Conservation (phyloP, 116 monocot genomes). For the Trichopus zeylanicus region DNA sequence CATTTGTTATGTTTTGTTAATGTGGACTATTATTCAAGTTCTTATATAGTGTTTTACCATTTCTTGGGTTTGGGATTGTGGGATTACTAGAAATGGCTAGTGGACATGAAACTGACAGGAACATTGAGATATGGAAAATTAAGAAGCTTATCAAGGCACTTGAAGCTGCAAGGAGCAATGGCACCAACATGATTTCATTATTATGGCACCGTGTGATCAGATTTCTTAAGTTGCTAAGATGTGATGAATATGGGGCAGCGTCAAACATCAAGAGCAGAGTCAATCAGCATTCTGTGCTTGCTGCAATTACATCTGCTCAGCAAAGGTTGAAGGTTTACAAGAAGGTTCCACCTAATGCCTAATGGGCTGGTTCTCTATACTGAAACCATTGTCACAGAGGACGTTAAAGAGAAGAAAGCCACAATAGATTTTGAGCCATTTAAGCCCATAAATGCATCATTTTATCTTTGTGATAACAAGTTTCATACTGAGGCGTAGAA, state of each 20-base stretch:
- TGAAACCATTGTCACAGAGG: constrained; percentile 7
- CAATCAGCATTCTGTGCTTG: constrained; percentile 8
- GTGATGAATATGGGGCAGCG: constrained; percentile 12
- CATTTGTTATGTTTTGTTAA: too few species aligned
- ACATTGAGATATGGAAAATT: too few species aligned
- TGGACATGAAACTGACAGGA: too few species aligned
- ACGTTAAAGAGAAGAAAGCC: constrained; percentile 10
- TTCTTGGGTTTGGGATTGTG: too few species aligned
- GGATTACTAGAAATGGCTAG: too few species aligned
- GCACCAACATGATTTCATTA: constrained; percentile 8
- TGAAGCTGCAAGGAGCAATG: constrained; percentile 9
- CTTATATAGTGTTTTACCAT: too few species aligned
- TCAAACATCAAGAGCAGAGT: too few species aligned
- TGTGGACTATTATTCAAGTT: too few species aligned
- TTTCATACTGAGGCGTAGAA: constrained; percentile 11
- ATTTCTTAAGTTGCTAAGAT: constrained; percentile 9
- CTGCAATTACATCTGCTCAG: constrained; percentile 11
- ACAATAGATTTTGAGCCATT: constrained; percentile 9
- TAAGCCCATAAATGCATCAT: too few species aligned
- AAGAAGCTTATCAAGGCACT: too few species aligned
- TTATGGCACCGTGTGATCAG: constrained; percentile 10
- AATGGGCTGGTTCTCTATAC: constrained; percentile 12
- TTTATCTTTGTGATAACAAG: too few species aligned
- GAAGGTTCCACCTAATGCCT: constrained; percentile 4
- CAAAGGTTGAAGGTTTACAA: constrained; percentile 13